Evolutionary conservation across 1,139 yeast genomes (phyloP).

Genomic region (Magnusiomyces tetraspermus): DNA sequence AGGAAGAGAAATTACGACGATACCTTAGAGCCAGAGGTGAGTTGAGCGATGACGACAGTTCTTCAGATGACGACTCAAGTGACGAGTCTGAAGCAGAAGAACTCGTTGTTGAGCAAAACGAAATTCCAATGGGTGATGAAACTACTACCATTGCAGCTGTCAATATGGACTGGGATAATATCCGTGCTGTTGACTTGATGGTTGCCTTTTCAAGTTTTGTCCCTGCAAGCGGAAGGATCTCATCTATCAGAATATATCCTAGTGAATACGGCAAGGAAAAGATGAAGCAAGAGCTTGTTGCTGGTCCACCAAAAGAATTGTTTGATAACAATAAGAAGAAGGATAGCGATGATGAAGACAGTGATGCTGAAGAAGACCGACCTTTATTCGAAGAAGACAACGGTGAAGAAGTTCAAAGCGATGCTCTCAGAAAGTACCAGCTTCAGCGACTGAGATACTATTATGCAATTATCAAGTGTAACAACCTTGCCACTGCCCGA

Average conservation of each 20-base stretch:
- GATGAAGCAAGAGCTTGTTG: slow-evolving; percentile 79
- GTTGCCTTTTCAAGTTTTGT: slow-evolving; percentile 85
- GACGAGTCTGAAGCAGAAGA: slow-evolving; percentile 35
- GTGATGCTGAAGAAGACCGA: slow-evolving; percentile 22
- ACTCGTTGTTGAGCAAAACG: slow-evolving; percentile 52
- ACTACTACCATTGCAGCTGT: slow-evolving; percentile 78
- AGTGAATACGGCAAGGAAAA: slow-evolving; percentile 91
- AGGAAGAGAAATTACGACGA: slow-evolving; percentile 22
- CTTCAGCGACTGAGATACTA: slow-evolving; percentile 81
- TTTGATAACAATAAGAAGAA: slow-evolving; percentile 39
- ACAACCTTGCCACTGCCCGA: slow-evolving; percentile 60
- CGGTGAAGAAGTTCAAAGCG: slow-evolving; percentile 41
- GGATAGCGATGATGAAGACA: slow-evolving; percentile 29
- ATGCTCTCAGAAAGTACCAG: slow-evolving; percentile 52
- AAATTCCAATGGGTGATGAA: slow-evolving; percentile 82
- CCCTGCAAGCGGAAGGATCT: slow-evolving; percentile 63
- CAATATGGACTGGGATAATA: slow-evolving; percentile 95
- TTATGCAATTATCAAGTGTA: slow-evolving; percentile 89
- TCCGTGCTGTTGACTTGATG: slow-evolving; percentile 76
- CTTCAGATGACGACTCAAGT: slow-evolving; percentile 32
- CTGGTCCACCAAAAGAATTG: slow-evolving; percentile 87
- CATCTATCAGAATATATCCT: slow-evolving; percentile 70
- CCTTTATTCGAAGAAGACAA: slow-evolving; percentile 29
- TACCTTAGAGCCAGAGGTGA: slow-evolving; percentile 72
- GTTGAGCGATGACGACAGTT: slow-evolving; percentile 37